Conservation (phyloP, 164 flowering plant species). For the Liquidambar formosana region DNA sequence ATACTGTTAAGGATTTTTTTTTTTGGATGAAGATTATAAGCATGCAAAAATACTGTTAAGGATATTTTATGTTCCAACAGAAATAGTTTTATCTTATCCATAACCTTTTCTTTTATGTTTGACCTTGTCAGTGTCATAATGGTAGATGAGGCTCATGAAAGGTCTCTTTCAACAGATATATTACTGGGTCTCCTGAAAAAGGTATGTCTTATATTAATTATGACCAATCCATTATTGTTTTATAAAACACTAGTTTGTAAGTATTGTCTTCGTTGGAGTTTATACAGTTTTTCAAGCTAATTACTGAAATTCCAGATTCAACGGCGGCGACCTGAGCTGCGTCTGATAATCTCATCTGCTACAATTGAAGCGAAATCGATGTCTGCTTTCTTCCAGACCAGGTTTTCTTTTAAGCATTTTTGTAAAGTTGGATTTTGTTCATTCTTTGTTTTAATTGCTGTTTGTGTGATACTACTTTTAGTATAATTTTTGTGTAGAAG, state of each 20-base stretch:
- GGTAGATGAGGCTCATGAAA: slow-evolving; percentile 99
- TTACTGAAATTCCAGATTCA: slow-evolving; percentile 60
- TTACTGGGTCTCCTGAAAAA: slow-evolving; percentile 90
- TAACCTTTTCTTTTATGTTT: neutral
- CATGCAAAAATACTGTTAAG: no score
- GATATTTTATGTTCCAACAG: neutral
- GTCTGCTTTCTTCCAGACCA: slow-evolving; percentile 66
- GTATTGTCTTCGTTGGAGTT: neutral
- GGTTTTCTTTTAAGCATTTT: slow-evolving; percentile 42
- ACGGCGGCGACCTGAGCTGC: slow-evolving; percentile 85
- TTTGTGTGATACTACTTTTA: neutral
- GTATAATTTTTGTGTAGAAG: neutral
- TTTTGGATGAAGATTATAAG: no score
- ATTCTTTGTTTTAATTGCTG: slow-evolving; percentile 4
- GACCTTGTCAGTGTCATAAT: slow-evolving; percentile 71
- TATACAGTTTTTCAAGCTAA: neutral
- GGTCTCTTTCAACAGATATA: slow-evolving; percentile 89
- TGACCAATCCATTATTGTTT: neutral
- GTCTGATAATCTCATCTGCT: slow-evolving; percentile 88
- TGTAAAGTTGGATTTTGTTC: slow-evolving; percentile 1
- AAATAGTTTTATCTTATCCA: neutral
- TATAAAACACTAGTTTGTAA: neutral
- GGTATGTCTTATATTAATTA: slow-evolving; percentile 36
- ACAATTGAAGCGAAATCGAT: slow-evolving; percentile 94
- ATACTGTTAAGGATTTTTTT: no score